Evolutionary conservation across 129 eudicot species (phyloP).

Genomic region (Saussurea involucrata): DNA sequence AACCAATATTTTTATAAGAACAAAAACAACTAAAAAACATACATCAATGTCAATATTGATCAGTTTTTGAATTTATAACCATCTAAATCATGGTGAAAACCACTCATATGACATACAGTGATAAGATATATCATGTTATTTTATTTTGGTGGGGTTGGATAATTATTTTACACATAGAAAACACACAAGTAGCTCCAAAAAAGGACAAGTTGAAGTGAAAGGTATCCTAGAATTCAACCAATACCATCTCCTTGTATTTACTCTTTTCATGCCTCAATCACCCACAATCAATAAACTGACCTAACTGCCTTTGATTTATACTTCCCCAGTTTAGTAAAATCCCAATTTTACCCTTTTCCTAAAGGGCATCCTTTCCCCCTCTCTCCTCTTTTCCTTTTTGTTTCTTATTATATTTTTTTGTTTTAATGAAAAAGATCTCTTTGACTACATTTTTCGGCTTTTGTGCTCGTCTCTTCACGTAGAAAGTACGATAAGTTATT

Average conservation of each 20-base stretch:
- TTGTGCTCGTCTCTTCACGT: not conserved
- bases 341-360: constrained; percentile 25
- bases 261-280: constrained; percentile 24
- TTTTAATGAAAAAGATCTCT: not conserved
- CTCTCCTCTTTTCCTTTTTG: not conserved
- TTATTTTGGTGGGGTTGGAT: not conserved
- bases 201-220: not conserved
- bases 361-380: not conserved
- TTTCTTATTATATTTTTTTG: not conserved
- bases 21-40: not conserved
- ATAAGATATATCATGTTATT: not conserved
- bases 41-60: too few relatives aligned
- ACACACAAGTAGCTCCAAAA: not conserved
- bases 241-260: constrained; percentile 21
- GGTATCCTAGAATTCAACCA: constrained; percentile 20
- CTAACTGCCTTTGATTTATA: constrained; percentile 14
- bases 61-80: too few relatives aligned
- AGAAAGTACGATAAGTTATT: not conserved
- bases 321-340: constrained; percentile 11
- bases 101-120: not conserved
- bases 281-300: constrained; percentile 19
- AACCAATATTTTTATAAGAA: not conserved
- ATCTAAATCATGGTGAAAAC: too few relatives aligned
- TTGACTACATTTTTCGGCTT: constrained; percentile 1
- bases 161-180: not conserved